Evolutionary conservation across 768 basidiomycete genomes (phyloP).

Genomic region (Termitomyces sp.): DNA sequence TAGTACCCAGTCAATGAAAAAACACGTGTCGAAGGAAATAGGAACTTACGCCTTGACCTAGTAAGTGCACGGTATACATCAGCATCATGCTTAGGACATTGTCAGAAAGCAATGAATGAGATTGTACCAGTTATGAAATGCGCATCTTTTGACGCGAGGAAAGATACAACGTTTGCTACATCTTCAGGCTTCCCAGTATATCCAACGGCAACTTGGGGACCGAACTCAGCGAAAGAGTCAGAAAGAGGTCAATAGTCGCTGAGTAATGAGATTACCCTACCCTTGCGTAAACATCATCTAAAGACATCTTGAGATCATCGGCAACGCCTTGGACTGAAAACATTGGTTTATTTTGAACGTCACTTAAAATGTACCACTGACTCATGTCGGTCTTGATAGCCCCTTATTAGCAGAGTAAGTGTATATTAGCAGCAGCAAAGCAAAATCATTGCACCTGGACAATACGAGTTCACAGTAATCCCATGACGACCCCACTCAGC

Average conservation of each 20-base stretch:
- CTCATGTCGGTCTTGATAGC: constrained; percentile 2
- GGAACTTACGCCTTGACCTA: too few relatives aligned
- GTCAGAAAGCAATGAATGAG: not conserved
- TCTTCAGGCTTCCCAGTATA: constrained; percentile 7
- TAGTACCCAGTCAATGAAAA: too few relatives aligned
- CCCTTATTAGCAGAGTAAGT: not conserved
- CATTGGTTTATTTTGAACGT: not conserved
- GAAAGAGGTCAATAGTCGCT: not conserved
- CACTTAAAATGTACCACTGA: not conserved
- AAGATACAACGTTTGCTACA: constrained; percentile 17
- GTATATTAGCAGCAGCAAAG: not conserved
- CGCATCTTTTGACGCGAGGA: constrained; percentile 17
- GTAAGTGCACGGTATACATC: too few relatives aligned
- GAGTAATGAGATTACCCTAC: not conserved
- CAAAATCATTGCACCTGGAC: too few relatives aligned
- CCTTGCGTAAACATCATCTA: not conserved
- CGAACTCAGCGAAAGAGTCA: not conserved
- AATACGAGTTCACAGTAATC: too few relatives aligned
- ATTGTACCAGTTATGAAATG: constrained; percentile 15
- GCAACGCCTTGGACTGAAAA: not conserved
- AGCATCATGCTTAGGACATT: too few relatives aligned
- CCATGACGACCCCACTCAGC: constrained; percentile 21
- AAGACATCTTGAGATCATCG: not conserved
- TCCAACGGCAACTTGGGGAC: not conserved
- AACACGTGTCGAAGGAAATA: too few relatives aligned